These are phyloP conservation scores for Croton setiger DNA, from an alignment of 441 rosid genomes.

Conservation along the genomic window DNA sequence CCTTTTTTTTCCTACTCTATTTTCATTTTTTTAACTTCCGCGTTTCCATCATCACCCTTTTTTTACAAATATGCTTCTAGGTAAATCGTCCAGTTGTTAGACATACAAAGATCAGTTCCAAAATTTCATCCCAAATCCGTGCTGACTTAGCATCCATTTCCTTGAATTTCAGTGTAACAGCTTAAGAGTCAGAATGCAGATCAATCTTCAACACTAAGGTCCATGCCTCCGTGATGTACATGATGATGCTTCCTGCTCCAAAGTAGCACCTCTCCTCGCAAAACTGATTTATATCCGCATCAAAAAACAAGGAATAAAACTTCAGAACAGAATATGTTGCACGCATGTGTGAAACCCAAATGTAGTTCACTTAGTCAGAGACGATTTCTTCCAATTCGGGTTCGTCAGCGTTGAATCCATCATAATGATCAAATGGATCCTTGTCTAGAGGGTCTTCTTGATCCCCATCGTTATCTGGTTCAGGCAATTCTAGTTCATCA, in stretches of 20 bases:
- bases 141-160: background rate
- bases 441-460: constrained; percentile 41
- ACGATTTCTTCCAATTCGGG: constrained; percentile 79
- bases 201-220: background rate
- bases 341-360: background rate
- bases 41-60: background rate
- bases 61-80: background rate
- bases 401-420: constrained; percentile 52
- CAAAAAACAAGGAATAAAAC: background rate
- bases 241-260: background rate
- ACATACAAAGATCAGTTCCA: background rate
- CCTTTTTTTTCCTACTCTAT: background rate
- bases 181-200: background rate
- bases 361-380: constrained; percentile 51
- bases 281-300: background rate
- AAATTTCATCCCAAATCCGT: background rate
- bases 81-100: background rate
- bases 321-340: background rate
- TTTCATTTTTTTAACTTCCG: background rate
- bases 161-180: background rate
- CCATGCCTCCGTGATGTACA: background rate
- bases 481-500: constrained; percentile 29
- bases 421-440: constrained; percentile 51
- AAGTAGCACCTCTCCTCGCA: background rate
- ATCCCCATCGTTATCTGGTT: constrained; percentile 37